These are phyloP conservation scores for Alnus glutinosa DNA, from an alignment of 306 rosid genomes.

Conservation along the genomic window DNA sequence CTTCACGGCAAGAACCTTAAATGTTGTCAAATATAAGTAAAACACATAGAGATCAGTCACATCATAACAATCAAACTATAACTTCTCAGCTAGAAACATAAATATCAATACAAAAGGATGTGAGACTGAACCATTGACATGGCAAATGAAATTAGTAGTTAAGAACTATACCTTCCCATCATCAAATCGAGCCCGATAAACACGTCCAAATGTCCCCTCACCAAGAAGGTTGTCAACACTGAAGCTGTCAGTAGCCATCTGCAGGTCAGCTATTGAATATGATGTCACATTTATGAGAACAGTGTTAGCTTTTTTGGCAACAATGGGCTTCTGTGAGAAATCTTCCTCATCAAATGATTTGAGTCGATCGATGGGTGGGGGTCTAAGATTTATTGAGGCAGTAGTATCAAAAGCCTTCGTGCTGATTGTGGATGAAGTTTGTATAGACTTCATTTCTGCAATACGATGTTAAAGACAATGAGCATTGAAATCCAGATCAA, in stretches of 20 bases:
- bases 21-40: slow-evolving; percentile 27
- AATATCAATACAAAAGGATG: neutral
- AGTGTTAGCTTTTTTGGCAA: slow-evolving; percentile 50
- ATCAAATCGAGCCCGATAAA: slow-evolving; percentile 84
- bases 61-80: slow-evolving; percentile 9
- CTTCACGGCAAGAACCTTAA: slow-evolving; percentile 92
- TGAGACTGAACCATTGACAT: slow-evolving; percentile 3
- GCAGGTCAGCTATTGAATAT: slow-evolving; percentile 89
- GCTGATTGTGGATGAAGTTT: slow-evolving; percentile 40
- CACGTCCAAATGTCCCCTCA: slow-evolving; percentile 93
- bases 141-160: slow-evolving; percentile 10
- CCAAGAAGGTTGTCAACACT: slow-evolving; percentile 84
- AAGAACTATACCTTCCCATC: slow-evolving; percentile 73
- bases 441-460: slow-evolving; percentile 74
- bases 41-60: slow-evolving; percentile 22
- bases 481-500: neutral
- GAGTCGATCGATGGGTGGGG: slow-evolving; percentile 88
- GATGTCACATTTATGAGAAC: slow-evolving; percentile 70
- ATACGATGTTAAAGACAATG: slow-evolving; percentile 23
- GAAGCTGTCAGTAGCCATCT: slow-evolving; percentile 97
- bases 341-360: slow-evolving; percentile 84
- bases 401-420: slow-evolving; percentile 58
- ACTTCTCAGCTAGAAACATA: slow-evolving; percentile 1
- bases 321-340: slow-evolving; percentile 51
- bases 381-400: slow-evolving; percentile 66